Base-by-base conservation (phyloP, 1,139 yeast genomes). In the Lodderomyces parapsilosis region DNA sequence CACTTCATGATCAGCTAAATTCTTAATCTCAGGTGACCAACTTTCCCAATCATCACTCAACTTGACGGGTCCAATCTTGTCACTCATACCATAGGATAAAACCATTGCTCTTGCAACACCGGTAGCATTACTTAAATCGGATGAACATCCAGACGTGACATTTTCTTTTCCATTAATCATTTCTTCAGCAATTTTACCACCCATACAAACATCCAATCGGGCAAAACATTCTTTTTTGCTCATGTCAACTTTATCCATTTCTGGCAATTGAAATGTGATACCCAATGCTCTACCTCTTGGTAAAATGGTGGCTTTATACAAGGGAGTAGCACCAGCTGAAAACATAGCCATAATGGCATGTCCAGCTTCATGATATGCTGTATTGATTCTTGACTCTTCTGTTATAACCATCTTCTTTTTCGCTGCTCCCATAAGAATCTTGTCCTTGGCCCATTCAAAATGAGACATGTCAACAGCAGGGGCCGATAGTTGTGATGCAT, bases 361-460 rank as follows among this genome's bases (percentile, higher is more conserved):
- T 2, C 99, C 99, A 8, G 99, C 99, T 69, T 93, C 99, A 66
- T 93, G 99, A 64, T 83, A 94, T 2, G 99, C 99, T 15, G 99
- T 94, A 54, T 93, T 91, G 54, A 79, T 81, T 63, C 98, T 81
- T 0, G 96, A 80, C 53, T 93, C 97, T 63, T 93, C 97, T 20
- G 99, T 91, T 67, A 93, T 80, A 41, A 93, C 97, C 98, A 91
- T 91, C 41, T 96, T 88, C 67, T 88, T 88, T 63, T 95, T 86
- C 51, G 96, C 99, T 28, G 98, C 99, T 42, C 99, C 99, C 86
- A 94, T 83, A 57, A 94, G 72, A 47, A 94, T 93, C 68, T 93
- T 93, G 64, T 93, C 99, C 65, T 94, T 94, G 38, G 99, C 99
- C 99, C 99, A 94, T 65, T 93, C 99, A 52, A 93, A 83, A 65